A percentile compares a stretch with the other conserved stretches of the same genome.
phyloP scores from a whole-genome alignment of 2,329 filamentous ascomycete genomes.

The Torrubiella hemipterigena region DNA sequence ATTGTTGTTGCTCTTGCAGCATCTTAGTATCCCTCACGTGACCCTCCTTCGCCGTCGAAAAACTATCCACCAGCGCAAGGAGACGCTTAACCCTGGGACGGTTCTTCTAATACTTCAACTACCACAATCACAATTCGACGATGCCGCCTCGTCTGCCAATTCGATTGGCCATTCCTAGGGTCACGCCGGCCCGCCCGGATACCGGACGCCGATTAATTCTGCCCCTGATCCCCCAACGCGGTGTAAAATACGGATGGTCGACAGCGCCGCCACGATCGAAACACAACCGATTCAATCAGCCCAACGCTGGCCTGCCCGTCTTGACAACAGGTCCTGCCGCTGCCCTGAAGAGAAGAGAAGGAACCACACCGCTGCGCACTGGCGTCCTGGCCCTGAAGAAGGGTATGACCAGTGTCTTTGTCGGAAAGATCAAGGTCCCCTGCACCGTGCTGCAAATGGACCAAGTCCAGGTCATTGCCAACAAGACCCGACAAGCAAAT shows the following conservation, averaged over 20 bases:
- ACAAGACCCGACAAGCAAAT: constrained; percentile 69
- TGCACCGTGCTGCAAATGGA: constrained; percentile 94
- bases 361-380: constrained; percentile 54
- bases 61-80: too few species aligned
- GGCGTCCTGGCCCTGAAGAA: constrained; percentile 83
- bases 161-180: constrained; percentile 29
- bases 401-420: constrained; percentile 89
- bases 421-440: constrained; percentile 63
- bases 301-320: constrained; percentile 39
- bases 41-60: too few species aligned
- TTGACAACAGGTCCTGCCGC: constrained; percentile 48
- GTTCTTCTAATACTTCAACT: too few species aligned
- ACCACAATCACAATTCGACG: constrained; percentile 11
- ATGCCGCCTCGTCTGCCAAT: constrained; percentile 35
- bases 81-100: too few species aligned
- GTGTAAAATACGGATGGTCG: constrained; percentile 49
- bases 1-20: too few species aligned
- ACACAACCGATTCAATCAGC: constrained; percentile 50
- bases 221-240: constrained; percentile 31
- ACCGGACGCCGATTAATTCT: constrained; percentile 27
- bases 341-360: constrained; percentile 45
- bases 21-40: too few species aligned
- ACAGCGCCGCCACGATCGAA: constrained; percentile 40
- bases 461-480: constrained; percentile 75
- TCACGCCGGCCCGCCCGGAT: constrained; percentile 16